Conservation (phyloP, 257 asterid species). For the Ligustrum vulgare region DNA sequence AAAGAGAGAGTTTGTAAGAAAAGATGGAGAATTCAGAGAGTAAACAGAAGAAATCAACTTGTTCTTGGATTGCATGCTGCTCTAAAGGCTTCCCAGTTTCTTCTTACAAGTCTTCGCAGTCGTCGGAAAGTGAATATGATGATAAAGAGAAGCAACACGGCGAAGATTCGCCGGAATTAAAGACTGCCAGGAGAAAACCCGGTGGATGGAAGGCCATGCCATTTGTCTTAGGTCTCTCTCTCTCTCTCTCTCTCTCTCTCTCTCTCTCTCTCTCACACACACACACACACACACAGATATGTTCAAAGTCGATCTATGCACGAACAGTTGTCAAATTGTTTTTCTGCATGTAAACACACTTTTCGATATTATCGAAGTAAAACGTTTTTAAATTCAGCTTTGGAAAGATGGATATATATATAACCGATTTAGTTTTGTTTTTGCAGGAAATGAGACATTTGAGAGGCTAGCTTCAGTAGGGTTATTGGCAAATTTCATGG, state of each 20-base stretch:
- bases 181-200: conserved; percentile 29
- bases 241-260: conserved; percentile 23
- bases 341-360: neutral
- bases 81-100: conserved; percentile 33
- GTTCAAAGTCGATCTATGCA: neutral
- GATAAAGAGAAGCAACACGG: conserved; percentile 29
- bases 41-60: conserved; percentile 17
- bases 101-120: conserved; percentile 29
- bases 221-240: conserved; percentile 50
- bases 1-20: neutral
- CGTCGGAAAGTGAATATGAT: conserved; percentile 39
- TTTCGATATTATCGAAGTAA: neutral
- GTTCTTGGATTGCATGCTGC: conserved; percentile 42
- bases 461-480: conserved; percentile 81
- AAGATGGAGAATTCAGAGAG: conserved; percentile 31
- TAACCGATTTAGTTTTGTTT: neutral
- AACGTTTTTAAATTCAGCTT: neutral
- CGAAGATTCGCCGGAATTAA: conserved; percentile 6
- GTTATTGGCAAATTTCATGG: conserved; percentile 61
- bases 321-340: neutral
- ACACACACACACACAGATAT: conserved; percentile 1
- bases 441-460: conserved; percentile 76
- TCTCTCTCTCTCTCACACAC: conserved; percentile 8
- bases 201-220: conserved; percentile 90
- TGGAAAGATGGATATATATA: neutral